These are phyloP conservation scores for Saprolegnia parasitica DNA, from an alignment of 352 stramenopile species.

Conservation along the genomic window DNA sequence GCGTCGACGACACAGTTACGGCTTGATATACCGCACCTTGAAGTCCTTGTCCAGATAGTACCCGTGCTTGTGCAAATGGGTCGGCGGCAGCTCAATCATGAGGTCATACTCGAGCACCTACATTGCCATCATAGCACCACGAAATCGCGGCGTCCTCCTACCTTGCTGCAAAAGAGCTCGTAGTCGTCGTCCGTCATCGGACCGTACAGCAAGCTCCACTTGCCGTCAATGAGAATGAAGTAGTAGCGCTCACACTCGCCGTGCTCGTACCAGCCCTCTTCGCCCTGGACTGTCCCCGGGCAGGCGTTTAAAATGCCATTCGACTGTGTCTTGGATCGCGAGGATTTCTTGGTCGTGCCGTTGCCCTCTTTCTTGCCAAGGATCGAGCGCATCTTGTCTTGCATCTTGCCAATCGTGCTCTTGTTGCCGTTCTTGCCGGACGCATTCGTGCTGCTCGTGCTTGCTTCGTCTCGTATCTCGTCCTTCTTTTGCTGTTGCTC, in stretches of 20 bases:
- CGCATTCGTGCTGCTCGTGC: slow-evolving; percentile 2
- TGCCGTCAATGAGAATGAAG: slow-evolving; percentile 73
- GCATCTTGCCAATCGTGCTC: slow-evolving; percentile 55
- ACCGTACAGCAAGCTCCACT: slow-evolving; percentile 82
- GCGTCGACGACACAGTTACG: background rate
- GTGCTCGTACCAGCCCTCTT: slow-evolving; percentile 86
- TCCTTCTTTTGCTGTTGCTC: slow-evolving; percentile 21
- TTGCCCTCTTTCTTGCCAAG: slow-evolving; percentile 43
- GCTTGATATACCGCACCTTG: slow-evolving; percentile 30
- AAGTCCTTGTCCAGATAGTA: slow-evolving; percentile 70
- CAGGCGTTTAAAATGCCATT: slow-evolving; percentile 80
- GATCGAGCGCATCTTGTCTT: slow-evolving; percentile 77
- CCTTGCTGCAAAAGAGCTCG: slow-evolving; percentile 66
- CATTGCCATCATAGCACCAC: background rate
- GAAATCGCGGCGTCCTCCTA: slow-evolving; percentile 28
- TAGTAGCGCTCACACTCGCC: slow-evolving; percentile 85
- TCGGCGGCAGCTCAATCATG: slow-evolving; percentile 63
- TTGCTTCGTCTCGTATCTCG: slow-evolving; percentile 20
- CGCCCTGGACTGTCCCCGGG: slow-evolving; percentile 65
- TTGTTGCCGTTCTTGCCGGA: slow-evolving; percentile 7
- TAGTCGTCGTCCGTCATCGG: slow-evolving; percentile 84
- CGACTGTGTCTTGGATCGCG: slow-evolving; percentile 54
- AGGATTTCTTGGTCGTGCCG: slow-evolving; percentile 45
- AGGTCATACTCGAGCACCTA: slow-evolving; percentile 64
- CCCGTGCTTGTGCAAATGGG: slow-evolving; percentile 75